Evolutionary conservation across 305 asterid genomes (phyloP), one percentile per base, ranked within the genome.

Genomic region (Caryopteris hybrid): DNA sequence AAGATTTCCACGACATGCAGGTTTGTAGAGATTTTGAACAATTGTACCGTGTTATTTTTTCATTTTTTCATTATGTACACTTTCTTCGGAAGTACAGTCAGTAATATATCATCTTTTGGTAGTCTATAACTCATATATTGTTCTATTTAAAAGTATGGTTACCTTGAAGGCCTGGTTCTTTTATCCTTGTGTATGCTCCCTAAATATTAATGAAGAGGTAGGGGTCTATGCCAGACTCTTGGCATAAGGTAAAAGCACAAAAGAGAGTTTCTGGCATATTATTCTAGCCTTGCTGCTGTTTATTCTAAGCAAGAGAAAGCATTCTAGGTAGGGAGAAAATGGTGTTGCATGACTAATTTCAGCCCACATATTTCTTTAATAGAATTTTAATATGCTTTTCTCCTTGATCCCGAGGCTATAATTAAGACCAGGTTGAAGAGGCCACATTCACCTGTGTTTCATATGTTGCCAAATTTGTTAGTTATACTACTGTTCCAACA

Each of bases 1-100:
- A 88, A 78, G 99, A 88, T 72, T 89, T 74, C 80, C 99, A 94
- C 77, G 99, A 94, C 80, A 89, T 94, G 91, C 99, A 94, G 98
- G 99, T 94, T 74, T 68, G 83, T 72, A 31, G 55, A 53, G 20
- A 57, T 53, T 65, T 52, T 34, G 61, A 34, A 25, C 60, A 36
- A 22, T 39, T 23, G 51, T 18, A 38, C 2, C 48, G 56, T 33
- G 42, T 50, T 9, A 58, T 66, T 23, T 18, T 47, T 1, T 48
- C 20, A 67, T 21, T 61, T 20, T 54, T 41, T 42, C 3, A 52
- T 51, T 33, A 61, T 65, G 45, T 60, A 29, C n/a, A 66, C 46
- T 45, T 52, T 56, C 61, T 63, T 58, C 8, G 74, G 21, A 54
- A 50, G 53, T 41, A 27, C 39, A 47, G 14, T 72, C 33, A 52